Conservation (phyloP, 192 early-diverging fungal species). For the Gonapodya prolifera region DNA sequence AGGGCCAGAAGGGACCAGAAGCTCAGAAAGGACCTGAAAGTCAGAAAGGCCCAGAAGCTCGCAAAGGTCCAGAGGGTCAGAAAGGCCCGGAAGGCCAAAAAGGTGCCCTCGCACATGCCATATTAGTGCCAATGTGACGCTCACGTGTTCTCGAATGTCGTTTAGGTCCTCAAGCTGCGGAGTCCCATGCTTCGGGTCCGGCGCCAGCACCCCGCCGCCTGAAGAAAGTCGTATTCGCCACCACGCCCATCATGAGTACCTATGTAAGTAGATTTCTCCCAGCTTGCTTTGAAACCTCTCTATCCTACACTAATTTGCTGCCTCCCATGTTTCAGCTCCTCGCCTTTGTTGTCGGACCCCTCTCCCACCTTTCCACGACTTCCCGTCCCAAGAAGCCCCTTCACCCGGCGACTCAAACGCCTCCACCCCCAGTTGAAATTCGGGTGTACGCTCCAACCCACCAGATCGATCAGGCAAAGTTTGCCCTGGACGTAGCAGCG, state of each 20-base stretch:
- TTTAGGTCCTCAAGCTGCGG: no score
- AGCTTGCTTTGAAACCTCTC: no score
- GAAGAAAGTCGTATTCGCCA: constrained; percentile 78
- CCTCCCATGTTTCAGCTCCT: constrained; percentile 29
- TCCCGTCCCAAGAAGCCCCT: no score
- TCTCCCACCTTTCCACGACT: no score
- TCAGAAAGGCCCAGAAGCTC: no score
- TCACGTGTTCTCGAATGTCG: no score
- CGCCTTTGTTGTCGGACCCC: constrained; percentile 78
- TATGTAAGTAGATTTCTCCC: constrained; percentile 70
- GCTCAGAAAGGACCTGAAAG: neutral
- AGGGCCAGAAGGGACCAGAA: neutral
- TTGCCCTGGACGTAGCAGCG: constrained; percentile 67
- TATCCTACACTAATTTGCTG: constrained; percentile 12
- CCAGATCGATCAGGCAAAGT: constrained; percentile 62
- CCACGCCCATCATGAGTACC: constrained; percentile 88
- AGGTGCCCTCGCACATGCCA: no score
- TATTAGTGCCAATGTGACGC: no score
- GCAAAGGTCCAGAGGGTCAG: no score
- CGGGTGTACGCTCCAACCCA: constrained; percentile 81
- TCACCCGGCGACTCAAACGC: constrained; percentile 27
- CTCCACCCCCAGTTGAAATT: constrained; percentile 51
- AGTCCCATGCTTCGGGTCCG: no score
- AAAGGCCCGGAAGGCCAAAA: no score
- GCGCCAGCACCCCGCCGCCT: constrained; percentile 8